phyloP scores from a whole-genome alignment of 371 early-diverging fungal species.

The Nematocida sp. region DNA sequence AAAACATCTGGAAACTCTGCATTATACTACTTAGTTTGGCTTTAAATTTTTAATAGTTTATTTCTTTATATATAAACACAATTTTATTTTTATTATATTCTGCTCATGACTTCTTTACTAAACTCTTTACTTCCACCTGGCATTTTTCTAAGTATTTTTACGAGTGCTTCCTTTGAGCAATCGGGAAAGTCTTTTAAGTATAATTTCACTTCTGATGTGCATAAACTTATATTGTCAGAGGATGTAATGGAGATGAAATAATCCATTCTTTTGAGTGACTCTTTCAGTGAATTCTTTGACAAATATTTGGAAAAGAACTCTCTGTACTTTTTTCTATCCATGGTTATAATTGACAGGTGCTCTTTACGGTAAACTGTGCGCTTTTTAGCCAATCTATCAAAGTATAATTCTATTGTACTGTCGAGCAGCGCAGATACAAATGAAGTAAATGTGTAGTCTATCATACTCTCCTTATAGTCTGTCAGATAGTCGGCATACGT shows the following conservation, averaged over 20 bases:
- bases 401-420: conserved; percentile 54
- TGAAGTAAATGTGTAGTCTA: conserved; percentile 67
- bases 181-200: conserved; percentile 28
- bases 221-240: conserved; percentile 62
- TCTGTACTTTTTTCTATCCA: conserved; percentile 57
- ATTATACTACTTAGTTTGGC: too few relatives aligned
- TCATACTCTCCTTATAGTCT: conserved; percentile 69
- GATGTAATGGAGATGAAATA: conserved; percentile 62
- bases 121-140: conserved; percentile 51
- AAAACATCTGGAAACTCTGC: too few relatives aligned
- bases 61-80: not conserved
- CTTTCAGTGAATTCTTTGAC: conserved; percentile 58
- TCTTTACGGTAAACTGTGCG: conserved; percentile 43
- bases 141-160: conserved; percentile 43
- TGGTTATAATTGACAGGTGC: conserved; percentile 46
- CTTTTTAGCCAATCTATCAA: conserved; percentile 64
- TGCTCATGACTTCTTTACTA: conserved; percentile 21
- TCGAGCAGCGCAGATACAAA: conserved; percentile 60
- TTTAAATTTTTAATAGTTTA: not conserved
- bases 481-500: conserved; percentile 69
- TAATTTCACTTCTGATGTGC: conserved; percentile 63
- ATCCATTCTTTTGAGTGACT: conserved; percentile 41
- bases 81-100: conserved; percentile 1
- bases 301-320: conserved; percentile 58
- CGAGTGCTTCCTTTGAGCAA: not conserved